A percentile compares a stretch with the other conserved stretches of the same genome.
Evolutionary conservation across 495 filamentous ascomycete genomes (phyloP).

Genomic region (Pyronema domesticum): DNA sequence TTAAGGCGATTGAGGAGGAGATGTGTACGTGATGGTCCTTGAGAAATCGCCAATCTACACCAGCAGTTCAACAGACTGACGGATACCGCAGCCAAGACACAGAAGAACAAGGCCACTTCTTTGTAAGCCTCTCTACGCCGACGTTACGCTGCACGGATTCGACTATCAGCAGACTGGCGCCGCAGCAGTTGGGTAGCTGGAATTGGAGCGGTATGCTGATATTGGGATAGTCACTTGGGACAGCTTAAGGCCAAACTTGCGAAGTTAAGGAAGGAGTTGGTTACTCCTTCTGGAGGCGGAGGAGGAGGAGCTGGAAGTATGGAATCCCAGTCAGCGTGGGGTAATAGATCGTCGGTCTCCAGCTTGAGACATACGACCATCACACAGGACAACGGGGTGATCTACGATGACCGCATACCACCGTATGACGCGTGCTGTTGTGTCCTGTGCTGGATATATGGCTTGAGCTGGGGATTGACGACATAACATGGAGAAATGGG

Average conservation of each 20-base stretch:
- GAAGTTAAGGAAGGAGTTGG: conserved; percentile 86
- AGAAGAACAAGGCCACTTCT: conserved; percentile 96
- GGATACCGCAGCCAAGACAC: conserved; percentile 51
- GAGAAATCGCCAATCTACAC: too few relatives aligned
- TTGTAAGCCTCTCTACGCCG: conserved; percentile 28
- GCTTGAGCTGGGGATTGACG: too few relatives aligned
- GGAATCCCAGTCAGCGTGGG: conserved; percentile 10
- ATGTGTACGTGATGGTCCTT: conserved; percentile 36
- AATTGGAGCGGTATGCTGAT: background rate
- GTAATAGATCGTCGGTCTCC: too few relatives aligned
- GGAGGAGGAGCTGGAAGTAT: conserved; percentile 63
- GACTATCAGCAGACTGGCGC: too few relatives aligned
- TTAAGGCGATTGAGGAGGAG: conserved; percentile 94
- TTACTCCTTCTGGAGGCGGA: conserved; percentile 66
- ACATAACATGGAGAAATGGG: too few relatives aligned
- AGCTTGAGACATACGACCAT: too few relatives aligned
- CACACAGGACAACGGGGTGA: background rate
- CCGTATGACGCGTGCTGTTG: too few relatives aligned
- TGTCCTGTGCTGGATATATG: too few relatives aligned
- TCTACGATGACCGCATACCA: too few relatives aligned
- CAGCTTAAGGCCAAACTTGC: conserved; percentile 98
- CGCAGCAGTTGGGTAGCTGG: too few relatives aligned
- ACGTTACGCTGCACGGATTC: too few relatives aligned
- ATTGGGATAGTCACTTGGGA: conserved; percentile 36
- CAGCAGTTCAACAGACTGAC: too few relatives aligned